Evolutionary conservation across 495 filamentous ascomycete genomes (phyloP).

Genomic region (Wilcoxina mikolae): DNA sequence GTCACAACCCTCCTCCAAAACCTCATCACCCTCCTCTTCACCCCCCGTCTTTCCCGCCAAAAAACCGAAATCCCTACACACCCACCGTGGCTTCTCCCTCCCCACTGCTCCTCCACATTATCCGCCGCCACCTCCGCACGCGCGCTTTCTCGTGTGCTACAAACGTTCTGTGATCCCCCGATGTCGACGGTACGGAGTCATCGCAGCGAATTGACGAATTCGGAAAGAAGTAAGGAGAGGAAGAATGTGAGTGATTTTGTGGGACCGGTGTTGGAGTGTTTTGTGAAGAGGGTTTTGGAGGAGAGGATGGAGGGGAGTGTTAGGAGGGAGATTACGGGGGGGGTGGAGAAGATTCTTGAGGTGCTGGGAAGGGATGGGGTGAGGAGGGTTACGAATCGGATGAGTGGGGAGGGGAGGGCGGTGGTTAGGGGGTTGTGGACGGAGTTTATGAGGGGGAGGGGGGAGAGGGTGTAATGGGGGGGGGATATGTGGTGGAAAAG

Average conservation of each 20-base stretch:
- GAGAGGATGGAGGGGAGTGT: slow-evolving; percentile 21
- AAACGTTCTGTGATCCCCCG: slow-evolving; percentile 21
- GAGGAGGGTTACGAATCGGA: slow-evolving; percentile 14
- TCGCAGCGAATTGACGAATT: slow-evolving; percentile 8
- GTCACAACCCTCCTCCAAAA: slow-evolving; percentile 18
- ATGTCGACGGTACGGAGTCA: slow-evolving; percentile 17
- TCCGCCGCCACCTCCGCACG: slow-evolving; percentile 6
- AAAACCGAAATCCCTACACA: slow-evolving; percentile 19
- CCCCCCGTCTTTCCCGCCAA: slow-evolving; percentile 14
- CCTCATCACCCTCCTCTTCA: slow-evolving; percentile 17
- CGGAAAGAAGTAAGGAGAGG: slow-evolving; percentile 17
- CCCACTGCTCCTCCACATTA: background rate
- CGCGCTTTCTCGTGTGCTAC: slow-evolving; percentile 15
- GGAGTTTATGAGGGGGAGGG: slow-evolving; percentile 15
- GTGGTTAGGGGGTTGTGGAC: slow-evolving; percentile 23
- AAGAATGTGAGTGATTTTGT: slow-evolving; percentile 18
- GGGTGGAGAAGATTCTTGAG: slow-evolving; percentile 15
- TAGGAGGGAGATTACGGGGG: slow-evolving; percentile 16
- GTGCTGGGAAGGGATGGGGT: slow-evolving; percentile 21
- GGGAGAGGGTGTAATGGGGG: slow-evolving; percentile 5
- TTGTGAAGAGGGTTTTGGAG: slow-evolving; percentile 16
- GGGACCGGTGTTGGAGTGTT: slow-evolving; percentile 15
- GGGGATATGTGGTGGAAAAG: background rate
- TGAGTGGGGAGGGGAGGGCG: slow-evolving; percentile 23
- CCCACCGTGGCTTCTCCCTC: slow-evolving; percentile 19